These are phyloP conservation scores for Coemansia brasiliensis DNA, from an alignment of 192 early-diverging fungal genomes.

Conservation along the genomic window DNA sequence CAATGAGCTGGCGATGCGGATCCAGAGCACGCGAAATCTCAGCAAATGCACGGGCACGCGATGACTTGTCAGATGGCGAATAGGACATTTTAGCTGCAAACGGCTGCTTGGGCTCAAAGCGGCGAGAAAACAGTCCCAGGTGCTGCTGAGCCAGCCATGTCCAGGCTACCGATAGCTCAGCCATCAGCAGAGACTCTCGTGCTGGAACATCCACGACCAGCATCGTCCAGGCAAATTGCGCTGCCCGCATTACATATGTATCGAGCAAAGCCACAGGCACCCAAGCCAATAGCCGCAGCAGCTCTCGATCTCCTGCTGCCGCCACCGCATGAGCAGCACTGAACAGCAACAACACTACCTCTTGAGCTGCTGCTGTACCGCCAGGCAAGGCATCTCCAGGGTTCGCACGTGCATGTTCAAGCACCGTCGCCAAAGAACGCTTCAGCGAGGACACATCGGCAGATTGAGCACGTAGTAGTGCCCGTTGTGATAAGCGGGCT, in stretches of 20 bases:
- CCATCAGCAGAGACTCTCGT: constrained; percentile 75
- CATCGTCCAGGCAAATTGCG: constrained; percentile 88
- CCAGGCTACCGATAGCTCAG: constrained; percentile 84
- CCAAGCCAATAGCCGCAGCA: constrained; percentile 81
- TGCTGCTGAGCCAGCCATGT: constrained; percentile 72
- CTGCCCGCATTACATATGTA: constrained; percentile 75
- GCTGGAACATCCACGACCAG: constrained; percentile 76
- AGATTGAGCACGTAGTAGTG: constrained; percentile 29
- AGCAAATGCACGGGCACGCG: constrained; percentile 61
- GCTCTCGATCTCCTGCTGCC: constrained; percentile 48
- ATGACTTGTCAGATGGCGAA: constrained; percentile 81
- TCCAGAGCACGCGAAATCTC: constrained; percentile 62
- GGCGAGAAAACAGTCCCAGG: constrained; percentile 78
- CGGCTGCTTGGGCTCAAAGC: constrained; percentile 61
- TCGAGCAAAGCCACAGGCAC: constrained; percentile 82
- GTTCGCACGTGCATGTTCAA: constrained; percentile 23
- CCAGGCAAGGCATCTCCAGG: constrained; percentile 28
- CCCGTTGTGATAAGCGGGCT: constrained; percentile 36
- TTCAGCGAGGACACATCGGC: constrained; percentile 36
- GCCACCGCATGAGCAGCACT: constrained; percentile 32
- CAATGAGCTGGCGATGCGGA: constrained; percentile 82
- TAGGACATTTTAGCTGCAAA: constrained; percentile 93
- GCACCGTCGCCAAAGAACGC: constrained; percentile 25
- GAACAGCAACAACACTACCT: constrained; percentile 20
- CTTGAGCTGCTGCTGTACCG: constrained; percentile 8